Base-by-base conservation (phyloP, 495 filamentous ascomycete species). In the Chaetomium cochliodes region DNA sequence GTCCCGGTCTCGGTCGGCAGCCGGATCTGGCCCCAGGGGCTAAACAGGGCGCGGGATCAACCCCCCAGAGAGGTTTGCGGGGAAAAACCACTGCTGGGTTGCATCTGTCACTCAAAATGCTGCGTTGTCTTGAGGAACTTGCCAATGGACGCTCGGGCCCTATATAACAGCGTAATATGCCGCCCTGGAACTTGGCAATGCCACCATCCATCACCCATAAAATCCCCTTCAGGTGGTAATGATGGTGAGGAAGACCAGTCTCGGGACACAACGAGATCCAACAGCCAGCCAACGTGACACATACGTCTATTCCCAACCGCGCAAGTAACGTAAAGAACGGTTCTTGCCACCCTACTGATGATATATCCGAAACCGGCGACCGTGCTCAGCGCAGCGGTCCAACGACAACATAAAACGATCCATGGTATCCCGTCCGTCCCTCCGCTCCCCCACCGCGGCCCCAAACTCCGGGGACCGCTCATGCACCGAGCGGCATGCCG, bases 381-480 rank as follows among this genome's bases (percentile, higher is more conserved):
- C 41, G 56, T 46, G 56, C 37, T 46, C 41, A 30, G 56, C 56
- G 52, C 52, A 55, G 8, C 30, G 18, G 12, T 46, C 39, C 56
- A 56, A 44, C 54, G 16, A 12, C 4, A 8, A 23, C 7, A 46
- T 22, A 15, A 26, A 0, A 37, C 33, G 8, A 7, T 12, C 33
- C 33, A 37, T 37, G 33, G 33, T 41, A 30, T 58, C 42, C 25
- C 23, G 13, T 47, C 6, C 16, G n/a, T 4, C 33, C 30, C 25
- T 9, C 25, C 54, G 2, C 12, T 2, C 23, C 22, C 5, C 39
- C 13, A 44, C 39, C 41, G 8, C 58, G 49, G 15, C 59, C 49
- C 59, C 59, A 52, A 62, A 22, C 59, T n/a, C 37, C 59, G 33
- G 49, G 49, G 47, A 22, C 59, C 47, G 47, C 5, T 18, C 20